Evolutionary conservation across 208 protist species (phyloP).

Genomic region (Leishmania aethiopica): DNA sequence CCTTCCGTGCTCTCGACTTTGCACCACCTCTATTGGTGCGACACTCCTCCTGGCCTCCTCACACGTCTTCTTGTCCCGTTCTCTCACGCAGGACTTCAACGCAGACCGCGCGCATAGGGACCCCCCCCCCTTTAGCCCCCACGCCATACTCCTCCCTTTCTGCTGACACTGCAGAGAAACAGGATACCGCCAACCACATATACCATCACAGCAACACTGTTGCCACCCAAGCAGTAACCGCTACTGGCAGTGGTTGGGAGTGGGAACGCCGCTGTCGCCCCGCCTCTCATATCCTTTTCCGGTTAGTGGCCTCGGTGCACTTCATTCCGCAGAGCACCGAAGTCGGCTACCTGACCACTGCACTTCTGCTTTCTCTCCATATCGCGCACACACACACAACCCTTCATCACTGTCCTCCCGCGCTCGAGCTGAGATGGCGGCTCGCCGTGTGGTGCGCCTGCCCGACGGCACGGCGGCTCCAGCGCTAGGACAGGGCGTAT

Average conservation of each 20-base stretch:
- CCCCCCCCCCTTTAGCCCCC: no score
- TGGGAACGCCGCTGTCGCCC: not conserved
- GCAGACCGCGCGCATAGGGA: not conserved
- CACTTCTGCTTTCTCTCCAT: not conserved
- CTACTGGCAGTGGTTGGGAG: not conserved
- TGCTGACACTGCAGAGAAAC: not conserved
- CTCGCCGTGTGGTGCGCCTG: conserved; percentile 23
- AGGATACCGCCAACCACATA: not conserved
- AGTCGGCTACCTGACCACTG: not conserved
- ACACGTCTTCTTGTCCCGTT: no score
- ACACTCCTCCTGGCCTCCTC: not conserved
- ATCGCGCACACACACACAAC: not conserved
- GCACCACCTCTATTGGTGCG: not conserved
- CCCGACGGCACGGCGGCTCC: conserved; percentile 34
- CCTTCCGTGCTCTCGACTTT: not conserved
- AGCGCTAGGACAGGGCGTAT: conserved; percentile 47
- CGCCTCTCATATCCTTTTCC: not conserved
- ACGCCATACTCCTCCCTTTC: not conserved
- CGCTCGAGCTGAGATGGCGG: not conserved
- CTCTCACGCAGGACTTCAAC: not conserved
- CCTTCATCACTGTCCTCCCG: not conserved
- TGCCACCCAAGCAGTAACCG: not conserved
- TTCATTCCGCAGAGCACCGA: not conserved
- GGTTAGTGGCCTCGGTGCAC: not conserved
- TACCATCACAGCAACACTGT: not conserved